A percentile compares a stretch with the other conserved stretches of the same genome.
Conservation (phyloP, 2,329 filamentous ascomycete species). For the Tolypocladium sp. region DNA sequence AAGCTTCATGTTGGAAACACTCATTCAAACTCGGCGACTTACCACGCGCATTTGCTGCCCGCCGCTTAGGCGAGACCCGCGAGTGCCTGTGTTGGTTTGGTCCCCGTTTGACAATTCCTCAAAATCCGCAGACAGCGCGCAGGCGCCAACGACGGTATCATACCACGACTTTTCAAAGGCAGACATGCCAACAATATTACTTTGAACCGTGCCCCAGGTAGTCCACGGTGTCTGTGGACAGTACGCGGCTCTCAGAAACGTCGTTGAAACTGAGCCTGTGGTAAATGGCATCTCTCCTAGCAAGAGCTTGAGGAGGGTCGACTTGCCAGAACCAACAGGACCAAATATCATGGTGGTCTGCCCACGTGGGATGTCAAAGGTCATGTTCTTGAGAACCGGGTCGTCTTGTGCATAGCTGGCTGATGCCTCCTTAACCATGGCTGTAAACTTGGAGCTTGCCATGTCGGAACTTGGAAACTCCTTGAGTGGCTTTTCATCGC, state of each 20-base stretch:
- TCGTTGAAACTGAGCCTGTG: constrained; percentile 3
- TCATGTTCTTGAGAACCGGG: constrained; percentile 3
- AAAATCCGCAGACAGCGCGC: constrained; percentile 10
- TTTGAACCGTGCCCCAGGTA: constrained; percentile 11
- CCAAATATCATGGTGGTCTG: constrained; percentile 13
- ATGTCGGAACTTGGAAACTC: neutral
- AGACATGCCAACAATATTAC: constrained; percentile 14
- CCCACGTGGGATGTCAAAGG: constrained; percentile 5
- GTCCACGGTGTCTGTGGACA: constrained; percentile 16
- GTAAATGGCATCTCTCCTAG: constrained; percentile 11
- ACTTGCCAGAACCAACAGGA: constrained; percentile 13
- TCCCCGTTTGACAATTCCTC: constrained; percentile 12
- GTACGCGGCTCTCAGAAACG: constrained; percentile 9
- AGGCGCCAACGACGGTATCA: constrained; percentile 9
- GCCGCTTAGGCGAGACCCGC: constrained; percentile 14
- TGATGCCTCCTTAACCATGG: constrained; percentile 1
- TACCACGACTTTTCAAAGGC: constrained; percentile 11
- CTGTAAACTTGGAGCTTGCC: neutral
- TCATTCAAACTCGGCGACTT: neutral
- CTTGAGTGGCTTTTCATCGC: neutral
- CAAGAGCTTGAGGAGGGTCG: constrained; percentile 12
- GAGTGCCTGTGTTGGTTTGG: constrained; percentile 10
- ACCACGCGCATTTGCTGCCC: constrained; percentile 17
- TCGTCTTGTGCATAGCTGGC: constrained; percentile 5
- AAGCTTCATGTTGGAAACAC: neutral